Evolutionary conservation across 768 basidiomycete species (phyloP), one percentile per base, ranked within the genome.

Genomic region (Phylloporus scabripes): DNA sequence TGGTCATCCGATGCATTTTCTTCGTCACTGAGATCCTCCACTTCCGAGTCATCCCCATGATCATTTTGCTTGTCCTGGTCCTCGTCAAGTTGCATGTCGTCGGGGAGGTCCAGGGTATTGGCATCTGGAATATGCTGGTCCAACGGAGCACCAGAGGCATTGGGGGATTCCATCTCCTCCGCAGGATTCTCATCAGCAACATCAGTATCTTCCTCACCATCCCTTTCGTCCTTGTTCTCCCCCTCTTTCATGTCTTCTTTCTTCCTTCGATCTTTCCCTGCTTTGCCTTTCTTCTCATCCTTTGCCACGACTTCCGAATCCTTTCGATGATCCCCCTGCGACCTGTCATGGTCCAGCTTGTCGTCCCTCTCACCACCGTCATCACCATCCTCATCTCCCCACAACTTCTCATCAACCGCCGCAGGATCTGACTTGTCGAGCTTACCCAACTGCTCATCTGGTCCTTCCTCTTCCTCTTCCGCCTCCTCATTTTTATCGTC

Each of bases 321-420:
- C 7, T 60, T 74, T 59, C 2, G 70, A 65, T 61, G 70, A 70
- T 58, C 42, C 36, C 74, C 66, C 45, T 73, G 71, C 32, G 82
- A 81, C 56, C 74, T 78, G 53, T 88, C 82, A 53, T 87, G 70
- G 48, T 81, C 71, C 20, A 76, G 70, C 62, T 82, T 80, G 40
- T 80, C 67, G n/a, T 74, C 65, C 18, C 75, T 69, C 12, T 74
- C 61, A 43, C 46, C 42, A n/a, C 81, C 75, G 23, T 78, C 73
- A 4, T 80, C 75, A 11, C 79, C 79, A 43, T 73, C 67, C 57
- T 95, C 86, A 54, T 94, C 89, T 17, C 88, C 92, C 95, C 96
- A 98, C 56, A 99, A 73, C 71, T 98, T 97, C 71, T 99, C 95
- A 61, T 98, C 95, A 14, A 96, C 79, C 0, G 85, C 83, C 21